These are phyloP conservation scores for Gossypium longicalyx DNA, from an alignment of 345 rosid genomes.

Conservation along the genomic window DNA sequence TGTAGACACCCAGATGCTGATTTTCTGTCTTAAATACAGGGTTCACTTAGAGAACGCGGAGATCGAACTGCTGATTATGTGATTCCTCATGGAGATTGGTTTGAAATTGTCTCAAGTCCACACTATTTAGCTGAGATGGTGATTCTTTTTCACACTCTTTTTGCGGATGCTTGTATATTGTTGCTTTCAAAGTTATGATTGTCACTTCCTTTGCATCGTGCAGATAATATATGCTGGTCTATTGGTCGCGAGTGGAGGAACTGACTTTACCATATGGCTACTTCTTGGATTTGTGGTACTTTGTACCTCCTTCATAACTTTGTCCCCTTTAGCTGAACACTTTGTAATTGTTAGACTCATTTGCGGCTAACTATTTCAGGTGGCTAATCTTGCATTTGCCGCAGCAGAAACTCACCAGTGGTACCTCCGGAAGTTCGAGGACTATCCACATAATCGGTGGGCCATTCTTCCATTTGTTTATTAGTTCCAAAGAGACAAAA, in stretches of 20 bases:
- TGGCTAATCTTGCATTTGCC: conserved; percentile 18
- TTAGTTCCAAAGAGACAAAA: neutral
- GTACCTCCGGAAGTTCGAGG: conserved; percentile 15
- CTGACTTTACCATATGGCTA: conserved; percentile 18
- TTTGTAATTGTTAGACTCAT: neutral
- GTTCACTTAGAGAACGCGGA: conserved; percentile 8
- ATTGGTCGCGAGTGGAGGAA: conserved; percentile 13
- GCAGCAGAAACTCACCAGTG: conserved; percentile 20
- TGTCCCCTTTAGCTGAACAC: neutral
- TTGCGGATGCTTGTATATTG: neutral
- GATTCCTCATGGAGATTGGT: conserved; percentile 21
- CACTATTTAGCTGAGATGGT: conserved; percentile 24
- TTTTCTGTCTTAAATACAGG: neutral
- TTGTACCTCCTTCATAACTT: neutral
- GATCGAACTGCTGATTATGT: conserved; percentile 8
- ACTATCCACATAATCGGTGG: conserved; percentile 7
- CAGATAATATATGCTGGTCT: conserved; percentile 16
- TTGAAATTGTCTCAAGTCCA: conserved; percentile 20
- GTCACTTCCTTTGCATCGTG: neutral
- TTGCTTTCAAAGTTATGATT: neutral
- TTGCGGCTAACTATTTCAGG: conserved; percentile 7
- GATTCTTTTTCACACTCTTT: neutral
- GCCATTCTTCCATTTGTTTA: conserved; percentile 13
- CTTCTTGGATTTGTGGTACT: conserved; percentile 13
- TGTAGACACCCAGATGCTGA: neutral